phyloP scores from a whole-genome alignment of 2,329 filamentous ascomycete species.

The Aspergillus japonicus region DNA sequence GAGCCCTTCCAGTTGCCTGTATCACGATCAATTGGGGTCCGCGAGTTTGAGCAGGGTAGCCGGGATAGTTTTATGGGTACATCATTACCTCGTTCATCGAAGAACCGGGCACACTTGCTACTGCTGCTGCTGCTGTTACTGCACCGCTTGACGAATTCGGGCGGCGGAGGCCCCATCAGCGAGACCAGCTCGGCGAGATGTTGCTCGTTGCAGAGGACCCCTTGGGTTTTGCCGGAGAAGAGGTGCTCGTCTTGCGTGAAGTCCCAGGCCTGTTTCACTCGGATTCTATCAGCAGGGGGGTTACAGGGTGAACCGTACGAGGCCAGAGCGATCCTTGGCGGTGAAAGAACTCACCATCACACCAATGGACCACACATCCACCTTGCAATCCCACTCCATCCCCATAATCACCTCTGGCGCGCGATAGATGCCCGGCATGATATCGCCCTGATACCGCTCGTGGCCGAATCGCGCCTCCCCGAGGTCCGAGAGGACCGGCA shows the following conservation, averaged over 20 bases:
- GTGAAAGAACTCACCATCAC: conserved; percentile 12
- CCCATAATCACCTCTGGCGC: conserved; percentile 26
- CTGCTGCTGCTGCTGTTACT: neutral
- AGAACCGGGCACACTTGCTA: conserved; percentile 9
- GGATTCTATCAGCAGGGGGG: too few relatives aligned
- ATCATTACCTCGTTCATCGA: conserved; percentile 20
- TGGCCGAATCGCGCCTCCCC: neutral
- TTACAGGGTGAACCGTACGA: too few relatives aligned
- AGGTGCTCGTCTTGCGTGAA: conserved; percentile 11
- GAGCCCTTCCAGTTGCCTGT: conserved; percentile 30
- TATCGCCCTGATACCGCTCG: neutral
- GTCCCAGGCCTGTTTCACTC: conserved; percentile 15
- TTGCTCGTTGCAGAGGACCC: conserved; percentile 14
- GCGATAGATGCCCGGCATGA: conserved; percentile 13
- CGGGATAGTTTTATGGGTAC: too few relatives aligned
- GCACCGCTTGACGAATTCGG: conserved; percentile 9
- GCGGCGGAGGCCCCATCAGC: conserved; percentile 20
- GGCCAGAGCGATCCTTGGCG: too few relatives aligned
- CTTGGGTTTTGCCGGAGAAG: conserved; percentile 14
- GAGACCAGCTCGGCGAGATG: conserved; percentile 24
- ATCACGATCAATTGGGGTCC: neutral
- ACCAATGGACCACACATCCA: conserved; percentile 30
- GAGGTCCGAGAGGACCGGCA: neutral
- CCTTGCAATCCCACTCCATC: conserved; percentile 24
- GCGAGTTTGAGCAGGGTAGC: too few relatives aligned